Percentiles rank a stretch among this genome's conserved stretches.
phyloP scores from a whole-genome alignment of 139 green algal species.

The Edaphochlamys debaryana region DNA sequence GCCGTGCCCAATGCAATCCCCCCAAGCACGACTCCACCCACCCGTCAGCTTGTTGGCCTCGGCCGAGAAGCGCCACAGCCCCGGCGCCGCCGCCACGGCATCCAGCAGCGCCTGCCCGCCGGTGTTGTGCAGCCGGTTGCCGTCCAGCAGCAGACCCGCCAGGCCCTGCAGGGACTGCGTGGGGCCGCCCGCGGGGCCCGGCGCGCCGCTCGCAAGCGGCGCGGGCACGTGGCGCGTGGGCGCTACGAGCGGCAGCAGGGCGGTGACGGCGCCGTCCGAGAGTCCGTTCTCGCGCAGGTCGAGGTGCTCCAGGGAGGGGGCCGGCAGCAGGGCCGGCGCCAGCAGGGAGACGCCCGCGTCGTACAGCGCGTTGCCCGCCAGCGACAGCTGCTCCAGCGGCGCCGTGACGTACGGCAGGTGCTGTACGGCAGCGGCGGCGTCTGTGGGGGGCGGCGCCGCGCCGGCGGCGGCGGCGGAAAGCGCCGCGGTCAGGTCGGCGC shows the following conservation, averaged over 20 bases:
- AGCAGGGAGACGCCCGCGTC: slow-evolving; percentile 3
- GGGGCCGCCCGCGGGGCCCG: not conserved
- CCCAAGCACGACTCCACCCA: too few species aligned
- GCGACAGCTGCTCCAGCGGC: slow-evolving; percentile 23
- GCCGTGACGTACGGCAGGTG: not conserved
- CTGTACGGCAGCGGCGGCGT: not conserved
- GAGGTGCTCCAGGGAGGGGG: slow-evolving; percentile 12
- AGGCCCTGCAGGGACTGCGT: not conserved
- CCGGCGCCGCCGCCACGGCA: slow-evolving; percentile 5
- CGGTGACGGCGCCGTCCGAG: slow-evolving; percentile 7
- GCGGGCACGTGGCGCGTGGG: not conserved
- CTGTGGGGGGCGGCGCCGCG: not conserved
- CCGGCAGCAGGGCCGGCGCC: not conserved
- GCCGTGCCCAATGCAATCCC: too few species aligned
- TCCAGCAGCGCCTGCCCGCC: slow-evolving; percentile 20
- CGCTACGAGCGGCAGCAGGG: slow-evolving; percentile 21
- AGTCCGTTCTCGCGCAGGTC: slow-evolving; percentile 29
- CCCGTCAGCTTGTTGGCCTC: slow-evolving; percentile 42
- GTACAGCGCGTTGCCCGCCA: slow-evolving; percentile 19
- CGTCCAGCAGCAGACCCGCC: slow-evolving; percentile 30
- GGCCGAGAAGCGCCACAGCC: slow-evolving; percentile 34
- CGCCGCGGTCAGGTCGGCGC: slow-evolving; percentile 1
- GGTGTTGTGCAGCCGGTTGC: slow-evolving; percentile 24
- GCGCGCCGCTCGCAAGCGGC: not conserved
- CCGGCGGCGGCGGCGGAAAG: not conserved